Evolutionary conservation across 2,329 filamentous ascomycete genomes (phyloP), one percentile per base, ranked within the genome.

Genomic region (Exophiala spinifera): DNA sequence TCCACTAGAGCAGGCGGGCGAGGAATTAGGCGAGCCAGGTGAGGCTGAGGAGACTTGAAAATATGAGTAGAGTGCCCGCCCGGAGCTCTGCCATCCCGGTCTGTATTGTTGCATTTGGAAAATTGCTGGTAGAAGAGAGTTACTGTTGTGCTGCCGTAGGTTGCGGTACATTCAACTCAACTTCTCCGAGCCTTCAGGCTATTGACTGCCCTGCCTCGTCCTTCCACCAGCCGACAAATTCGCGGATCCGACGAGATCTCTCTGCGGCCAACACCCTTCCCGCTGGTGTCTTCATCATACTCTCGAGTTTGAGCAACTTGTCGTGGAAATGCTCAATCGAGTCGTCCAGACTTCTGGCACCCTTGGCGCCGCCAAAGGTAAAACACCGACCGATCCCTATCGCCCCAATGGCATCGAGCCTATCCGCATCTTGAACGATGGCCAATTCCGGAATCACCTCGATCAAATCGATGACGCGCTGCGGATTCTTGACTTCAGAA

Each of bases 371-470:
- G 0, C 87, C 83, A 68, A 84, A 96, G 0, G 86, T 84, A 68
- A 94, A 91, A 37, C 82, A 83, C 40, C 92, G 77, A 1, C 83
- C 91, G 53, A 96, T 85, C 0, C 92, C 92, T 25, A 96, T 82
- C 0, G 88, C 89, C 1, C 91, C 92, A 46, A 96, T 85, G 3
- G 91, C 88, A 72, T 97, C 92, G n/a, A 97, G 76, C 5, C 91
- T 79, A 74, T 96, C 92, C 3, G 91, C 91, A 70, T 96, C 92
- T 72, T 96, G 91, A 28, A 96, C 90, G 45, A 95, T 82, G 0
- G 83, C 91, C 31, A 94, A 75, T 69, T 94, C 89, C 1, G 89
- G 89, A 67, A 88, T 76, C 25, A 72, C 66, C 4, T 67, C 68
- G n/a, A 95, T 75, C n/a, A 91, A 75, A 1, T 73, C 70, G n/a